A percentile compares a stretch with the other conserved stretches of the same genome.
These are phyloP conservation scores for Cercospora citrullina DNA, from an alignment of 2,329 filamentous ascomycete genomes.

Conservation along the genomic window DNA sequence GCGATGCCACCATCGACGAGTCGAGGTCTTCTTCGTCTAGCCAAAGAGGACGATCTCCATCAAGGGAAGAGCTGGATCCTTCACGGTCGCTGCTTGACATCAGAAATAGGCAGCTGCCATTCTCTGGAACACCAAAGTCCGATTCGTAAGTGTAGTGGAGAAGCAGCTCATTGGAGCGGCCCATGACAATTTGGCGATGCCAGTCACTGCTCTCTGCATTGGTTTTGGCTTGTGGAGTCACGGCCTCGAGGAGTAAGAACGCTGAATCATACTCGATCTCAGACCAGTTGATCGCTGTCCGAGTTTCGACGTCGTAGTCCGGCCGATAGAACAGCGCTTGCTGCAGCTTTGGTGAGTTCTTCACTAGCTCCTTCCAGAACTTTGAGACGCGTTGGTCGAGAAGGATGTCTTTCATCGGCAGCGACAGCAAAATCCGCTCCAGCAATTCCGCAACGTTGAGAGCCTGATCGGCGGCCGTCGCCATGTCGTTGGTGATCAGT, in stretches of 20 bases:
- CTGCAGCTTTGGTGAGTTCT: not conserved
- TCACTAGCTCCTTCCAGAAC: not conserved
- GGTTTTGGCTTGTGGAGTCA: not conserved
- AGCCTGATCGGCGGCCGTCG: not conserved
- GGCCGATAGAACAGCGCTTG: conserved; percentile 1
- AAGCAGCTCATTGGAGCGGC: not conserved
- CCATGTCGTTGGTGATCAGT: not conserved
- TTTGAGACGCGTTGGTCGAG: not conserved
- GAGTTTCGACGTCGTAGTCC: not conserved
- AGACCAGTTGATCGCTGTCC: not conserved
- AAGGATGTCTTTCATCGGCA: conserved; percentile 10
- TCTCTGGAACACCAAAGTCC: no score
- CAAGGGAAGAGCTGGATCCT: no score
- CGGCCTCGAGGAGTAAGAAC: not conserved
- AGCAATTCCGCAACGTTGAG: not conserved
- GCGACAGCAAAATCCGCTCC: conserved; percentile 1
- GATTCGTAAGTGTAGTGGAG: no score
- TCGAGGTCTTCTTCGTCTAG: no score
- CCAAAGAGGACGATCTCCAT: no score
- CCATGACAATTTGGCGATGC: not conserved
- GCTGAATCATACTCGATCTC: not conserved
- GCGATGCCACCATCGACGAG: fast-evolving
- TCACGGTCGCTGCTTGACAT: no score
- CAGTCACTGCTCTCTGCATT: not conserved
- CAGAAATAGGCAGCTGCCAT: no score